Percentiles rank a stretch among this genome's conserved stretches.
phyloP scores from a whole-genome alignment of 129 eudicot species.

The Glebionis coronaria region DNA sequence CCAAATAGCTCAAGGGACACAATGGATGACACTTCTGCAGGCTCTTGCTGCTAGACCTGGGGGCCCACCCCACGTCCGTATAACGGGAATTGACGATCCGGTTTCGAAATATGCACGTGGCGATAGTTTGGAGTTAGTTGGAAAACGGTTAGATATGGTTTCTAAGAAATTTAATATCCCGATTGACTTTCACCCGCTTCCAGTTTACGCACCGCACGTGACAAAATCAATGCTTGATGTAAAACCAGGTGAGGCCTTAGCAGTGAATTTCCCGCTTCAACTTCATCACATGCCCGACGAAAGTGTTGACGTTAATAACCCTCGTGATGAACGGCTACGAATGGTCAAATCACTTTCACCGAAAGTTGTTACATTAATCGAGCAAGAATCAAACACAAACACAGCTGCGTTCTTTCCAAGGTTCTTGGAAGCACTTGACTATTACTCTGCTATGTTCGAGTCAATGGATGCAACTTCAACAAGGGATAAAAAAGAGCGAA shows the following conservation, averaged over 20 bases:
- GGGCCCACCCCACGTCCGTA: slow-evolving; percentile 82
- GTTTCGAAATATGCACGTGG: slow-evolving; percentile 78
- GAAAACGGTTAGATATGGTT: slow-evolving; percentile 52
- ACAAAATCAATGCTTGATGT: slow-evolving; percentile 69
- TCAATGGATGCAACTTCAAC: slow-evolving; percentile 69
- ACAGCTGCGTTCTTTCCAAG: slow-evolving; percentile 79
- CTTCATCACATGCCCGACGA: slow-evolving; percentile 94
- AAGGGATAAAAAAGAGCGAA: slow-evolving; percentile 66
- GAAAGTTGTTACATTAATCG: slow-evolving; percentile 75
- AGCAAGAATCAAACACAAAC: slow-evolving; percentile 94
- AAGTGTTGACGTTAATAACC: slow-evolving; percentile 87
- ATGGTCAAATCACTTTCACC: slow-evolving; percentile 81
- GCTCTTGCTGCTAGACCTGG: slow-evolving; percentile 91
- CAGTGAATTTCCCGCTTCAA: slow-evolving; percentile 84
- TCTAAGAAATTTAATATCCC: slow-evolving; percentile 70
- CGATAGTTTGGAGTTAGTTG: slow-evolving; percentile 56
- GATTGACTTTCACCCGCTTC: slow-evolving; percentile 69
- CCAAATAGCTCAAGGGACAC: slow-evolving; percentile 87
- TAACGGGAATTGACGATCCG: slow-evolving; percentile 94
- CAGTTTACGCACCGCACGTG: slow-evolving; percentile 64
- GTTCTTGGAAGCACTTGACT: slow-evolving; percentile 69
- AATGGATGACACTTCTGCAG: slow-evolving; percentile 87
- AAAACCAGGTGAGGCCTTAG: slow-evolving; percentile 74
- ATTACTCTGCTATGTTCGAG: slow-evolving; percentile 81
- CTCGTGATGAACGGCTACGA: slow-evolving; percentile 74